Conservation (phyloP, 2,329 filamentous ascomycete genomes). For the Magnaporthiopsis incrustans region DNA sequence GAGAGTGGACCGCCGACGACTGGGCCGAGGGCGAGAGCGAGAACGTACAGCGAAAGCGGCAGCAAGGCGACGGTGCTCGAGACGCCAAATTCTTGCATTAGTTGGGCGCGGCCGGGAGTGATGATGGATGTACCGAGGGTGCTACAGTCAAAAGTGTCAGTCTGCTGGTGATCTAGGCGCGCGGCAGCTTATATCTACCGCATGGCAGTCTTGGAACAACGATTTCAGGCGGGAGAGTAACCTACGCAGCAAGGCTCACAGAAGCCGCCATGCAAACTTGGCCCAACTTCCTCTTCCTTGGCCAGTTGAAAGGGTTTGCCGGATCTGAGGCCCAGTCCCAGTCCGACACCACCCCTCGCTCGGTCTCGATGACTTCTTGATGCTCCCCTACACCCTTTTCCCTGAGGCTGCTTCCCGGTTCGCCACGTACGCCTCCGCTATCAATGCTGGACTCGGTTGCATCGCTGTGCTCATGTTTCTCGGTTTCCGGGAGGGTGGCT, state of each 20-base stretch:
- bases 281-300: slow-evolving; percentile 29
- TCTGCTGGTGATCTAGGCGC: too few relatives aligned
- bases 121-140: slow-evolving; percentile 47
- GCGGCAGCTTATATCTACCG: background rate
- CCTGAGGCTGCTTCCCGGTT: too few relatives aligned
- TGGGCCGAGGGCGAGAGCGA: slow-evolving; percentile 53
- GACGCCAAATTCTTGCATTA: slow-evolving; percentile 46
- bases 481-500: too few relatives aligned
- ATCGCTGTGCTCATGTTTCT: too few relatives aligned
- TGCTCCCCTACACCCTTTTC: too few relatives aligned
- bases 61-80: slow-evolving; percentile 48
- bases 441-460: too few relatives aligned
- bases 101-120: slow-evolving; percentile 34
- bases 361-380: too few relatives aligned
- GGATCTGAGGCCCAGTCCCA: slow-evolving; percentile 29
- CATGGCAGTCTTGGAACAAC: background rate
- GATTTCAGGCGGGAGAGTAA: background rate
- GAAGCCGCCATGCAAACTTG: slow-evolving; percentile 29
- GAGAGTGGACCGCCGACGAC: slow-evolving; percentile 50
- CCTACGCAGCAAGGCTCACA: slow-evolving; percentile 33
- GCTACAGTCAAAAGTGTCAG: slow-evolving; percentile 21
- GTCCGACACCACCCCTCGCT: background rate
- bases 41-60: slow-evolving; percentile 49
- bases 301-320: slow-evolving; percentile 46
- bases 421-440: too few relatives aligned